Evolutionary conservation across 192 early-diverging fungal species (phyloP).

Genomic region (Thoreauomyces humboldtii): DNA sequence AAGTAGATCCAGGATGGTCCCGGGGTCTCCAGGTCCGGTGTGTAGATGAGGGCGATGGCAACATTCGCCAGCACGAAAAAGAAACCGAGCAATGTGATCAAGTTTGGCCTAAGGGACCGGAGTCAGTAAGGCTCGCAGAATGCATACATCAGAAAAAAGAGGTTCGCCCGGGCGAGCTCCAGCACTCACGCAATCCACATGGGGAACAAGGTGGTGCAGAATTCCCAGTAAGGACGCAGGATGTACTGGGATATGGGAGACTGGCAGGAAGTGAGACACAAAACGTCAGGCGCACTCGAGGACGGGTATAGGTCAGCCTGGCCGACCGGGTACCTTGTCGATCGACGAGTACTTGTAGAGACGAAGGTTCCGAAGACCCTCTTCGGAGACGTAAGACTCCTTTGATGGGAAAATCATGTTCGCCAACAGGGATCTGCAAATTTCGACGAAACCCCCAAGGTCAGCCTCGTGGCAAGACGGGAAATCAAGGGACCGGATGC

Average conservation of each 20-base stretch:
- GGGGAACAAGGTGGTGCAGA: conserved; percentile 82
- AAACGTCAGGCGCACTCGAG: background rate
- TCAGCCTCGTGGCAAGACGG: too few species aligned
- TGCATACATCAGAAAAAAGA: background rate
- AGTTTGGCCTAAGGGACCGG: conserved; percentile 84
- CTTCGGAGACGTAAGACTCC: conserved; percentile 29
- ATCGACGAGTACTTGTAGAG: conserved; percentile 36
- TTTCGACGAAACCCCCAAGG: background rate
- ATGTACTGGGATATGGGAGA: conserved; percentile 80
- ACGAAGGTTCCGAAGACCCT: conserved; percentile 19
- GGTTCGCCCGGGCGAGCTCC: background rate
- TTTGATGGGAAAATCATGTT: conserved; percentile 23
- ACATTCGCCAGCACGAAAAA: conserved; percentile 75
- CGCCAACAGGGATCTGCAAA: conserved; percentile 7
- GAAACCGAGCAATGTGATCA: conserved; percentile 86
- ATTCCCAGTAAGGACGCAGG: conserved; percentile 86
- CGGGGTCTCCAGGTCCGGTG: conserved; percentile 65
- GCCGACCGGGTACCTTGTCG: conserved; percentile 12
- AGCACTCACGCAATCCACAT: conserved; percentile 85
- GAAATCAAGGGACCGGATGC: too few species aligned
- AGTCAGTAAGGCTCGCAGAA: too few species aligned
- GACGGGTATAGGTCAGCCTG: too few species aligned
- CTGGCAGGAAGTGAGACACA: conserved; percentile 32
- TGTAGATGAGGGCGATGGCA: conserved; percentile 65
- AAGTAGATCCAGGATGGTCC: conserved; percentile 84